Percentiles rank a stretch among this genome's conserved stretches.
Conservation (phyloP, 257 asterid genomes). For the Leonotis leonurus region DNA sequence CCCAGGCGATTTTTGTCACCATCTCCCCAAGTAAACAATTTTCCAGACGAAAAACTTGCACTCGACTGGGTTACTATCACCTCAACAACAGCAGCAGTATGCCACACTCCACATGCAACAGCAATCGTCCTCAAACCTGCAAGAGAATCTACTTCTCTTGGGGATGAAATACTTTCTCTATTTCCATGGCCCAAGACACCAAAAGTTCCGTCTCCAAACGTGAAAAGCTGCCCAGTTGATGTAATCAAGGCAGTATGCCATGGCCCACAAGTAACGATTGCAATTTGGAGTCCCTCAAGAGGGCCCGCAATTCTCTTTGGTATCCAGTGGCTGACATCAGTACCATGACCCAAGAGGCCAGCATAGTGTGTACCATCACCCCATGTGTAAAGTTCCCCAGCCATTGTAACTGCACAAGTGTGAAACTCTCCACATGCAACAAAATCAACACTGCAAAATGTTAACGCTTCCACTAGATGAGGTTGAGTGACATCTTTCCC, state of each 20-base stretch:
- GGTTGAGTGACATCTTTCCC: slow-evolving; percentile 70
- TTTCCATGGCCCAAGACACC: slow-evolving; percentile 91
- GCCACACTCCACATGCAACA: slow-evolving; percentile 97
- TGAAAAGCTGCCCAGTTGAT: slow-evolving; percentile 69
- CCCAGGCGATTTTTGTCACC: slow-evolving; percentile 94
- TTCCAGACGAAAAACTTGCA: slow-evolving; percentile 75
- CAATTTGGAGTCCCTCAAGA: slow-evolving; percentile 76
- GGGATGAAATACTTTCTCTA: slow-evolving; percentile 50
- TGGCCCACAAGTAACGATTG: slow-evolving; percentile 77
- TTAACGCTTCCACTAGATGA: slow-evolving; percentile 57
- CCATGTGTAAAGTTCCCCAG: slow-evolving; percentile 90
- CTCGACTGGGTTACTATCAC: slow-evolving; percentile 77
- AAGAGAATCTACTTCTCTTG: slow-evolving; percentile 78
- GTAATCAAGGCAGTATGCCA: slow-evolving; percentile 93
- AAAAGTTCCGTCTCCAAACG: slow-evolving; percentile 88
- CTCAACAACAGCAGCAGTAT: slow-evolving; percentile 90
- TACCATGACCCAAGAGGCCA: slow-evolving; percentile 84
- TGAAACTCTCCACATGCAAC: slow-evolving; percentile 94
- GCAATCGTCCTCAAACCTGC: slow-evolving; percentile 79
- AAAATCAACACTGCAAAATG: slow-evolving; percentile 57
- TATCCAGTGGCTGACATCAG: slow-evolving; percentile 79
- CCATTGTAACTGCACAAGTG: slow-evolving; percentile 71
- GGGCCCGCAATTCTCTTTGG: slow-evolving; percentile 92
- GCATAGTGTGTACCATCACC: slow-evolving; percentile 95
- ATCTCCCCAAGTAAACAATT: slow-evolving; percentile 94